phyloP scores from a whole-genome alignment of 2,329 filamentous ascomycete genomes.

The Cordyceps fumosorosea region DNA sequence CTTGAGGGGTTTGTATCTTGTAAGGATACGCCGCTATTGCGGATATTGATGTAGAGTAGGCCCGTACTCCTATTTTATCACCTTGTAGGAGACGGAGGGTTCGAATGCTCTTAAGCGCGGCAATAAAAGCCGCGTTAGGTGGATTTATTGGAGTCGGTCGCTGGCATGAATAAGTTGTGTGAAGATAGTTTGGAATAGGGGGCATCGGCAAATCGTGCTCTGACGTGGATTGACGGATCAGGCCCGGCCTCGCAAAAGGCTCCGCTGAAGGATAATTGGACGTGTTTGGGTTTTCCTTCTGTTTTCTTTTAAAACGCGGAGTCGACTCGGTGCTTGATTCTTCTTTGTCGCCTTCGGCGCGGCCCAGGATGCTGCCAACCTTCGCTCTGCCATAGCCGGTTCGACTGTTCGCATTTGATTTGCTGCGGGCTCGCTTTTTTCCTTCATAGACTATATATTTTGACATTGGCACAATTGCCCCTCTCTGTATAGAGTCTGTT shows the following conservation, averaged over 20 bases:
- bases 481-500: constrained; percentile 41
- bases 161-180: constrained; percentile 67
- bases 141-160: constrained; percentile 62
- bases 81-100: constrained; percentile 62
- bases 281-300: background rate
- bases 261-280: background rate
- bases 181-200: constrained; percentile 59
- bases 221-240: constrained; percentile 67
- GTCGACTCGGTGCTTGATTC: background rate
- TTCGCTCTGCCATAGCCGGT: background rate
- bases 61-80: constrained; percentile 73
- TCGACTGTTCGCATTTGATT: background rate
- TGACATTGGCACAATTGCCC: constrained; percentile 38
- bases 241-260: constrained; percentile 20
- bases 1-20: constrained; percentile 32
- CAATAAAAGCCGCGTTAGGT: constrained; percentile 70
- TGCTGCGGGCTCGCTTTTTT: constrained; percentile 20
- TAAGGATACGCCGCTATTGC: constrained; percentile 74
- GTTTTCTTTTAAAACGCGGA: background rate
- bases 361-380: constrained; percentile 17
- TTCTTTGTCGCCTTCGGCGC: constrained; percentile 17
- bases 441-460: constrained; percentile 52
- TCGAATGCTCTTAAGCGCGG: constrained; percentile 67
- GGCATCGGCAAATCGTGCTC: constrained; percentile 66
- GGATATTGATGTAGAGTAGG: constrained; percentile 84